A percentile compares a stretch with the other conserved stretches of the same genome.
Conservation (phyloP, 2,329 filamentous ascomycete species). For the Cercospora sojina region DNA sequence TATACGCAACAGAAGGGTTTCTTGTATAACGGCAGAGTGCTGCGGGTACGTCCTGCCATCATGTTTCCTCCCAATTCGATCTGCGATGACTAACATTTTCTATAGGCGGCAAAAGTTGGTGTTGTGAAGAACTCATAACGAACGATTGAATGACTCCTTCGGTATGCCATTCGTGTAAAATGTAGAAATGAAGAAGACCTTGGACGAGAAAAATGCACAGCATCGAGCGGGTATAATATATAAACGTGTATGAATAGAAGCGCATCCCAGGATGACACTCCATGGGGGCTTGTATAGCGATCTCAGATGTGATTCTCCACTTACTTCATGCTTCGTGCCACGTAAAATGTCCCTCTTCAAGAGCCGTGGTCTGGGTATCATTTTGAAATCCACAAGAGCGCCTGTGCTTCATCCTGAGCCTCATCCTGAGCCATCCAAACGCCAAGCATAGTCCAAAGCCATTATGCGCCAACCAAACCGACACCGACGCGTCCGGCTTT, state of each 20-base stretch:
- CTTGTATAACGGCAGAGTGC: slow-evolving; percentile 81
- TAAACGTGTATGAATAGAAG: neutral
- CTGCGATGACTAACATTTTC: slow-evolving; percentile 31
- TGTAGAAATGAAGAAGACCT: neutral
- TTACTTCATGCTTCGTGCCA: neutral
- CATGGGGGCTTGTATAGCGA: neutral
- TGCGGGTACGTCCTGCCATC: slow-evolving; percentile 56
- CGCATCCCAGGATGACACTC: neutral
- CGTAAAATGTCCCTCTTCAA: neutral
- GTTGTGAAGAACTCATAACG: slow-evolving; percentile 76
- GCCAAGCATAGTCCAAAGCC: slow-evolving; percentile 1
- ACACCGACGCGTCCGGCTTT: slow-evolving; percentile 42
- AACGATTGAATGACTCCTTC: neutral
- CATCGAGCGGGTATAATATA: neutral
- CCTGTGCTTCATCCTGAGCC: neutral
- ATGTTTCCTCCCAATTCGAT: neutral
- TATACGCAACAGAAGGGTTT: slow-evolving; percentile 95
- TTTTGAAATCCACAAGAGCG: neutral
- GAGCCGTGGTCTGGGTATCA: slow-evolving; percentile 3
- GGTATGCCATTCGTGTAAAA: neutral
- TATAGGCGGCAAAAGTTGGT: slow-evolving; percentile 80
- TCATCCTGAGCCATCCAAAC: neutral
- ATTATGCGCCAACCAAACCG: slow-evolving; percentile 24
- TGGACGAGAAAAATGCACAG: neutral
- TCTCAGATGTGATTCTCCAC: neutral